A percentile compares a stretch with the other conserved stretches of the same genome.
These are phyloP conservation scores for Tulasnella sp. DNA, from an alignment of 768 basidiomycete genomes.

Conservation along the genomic window DNA sequence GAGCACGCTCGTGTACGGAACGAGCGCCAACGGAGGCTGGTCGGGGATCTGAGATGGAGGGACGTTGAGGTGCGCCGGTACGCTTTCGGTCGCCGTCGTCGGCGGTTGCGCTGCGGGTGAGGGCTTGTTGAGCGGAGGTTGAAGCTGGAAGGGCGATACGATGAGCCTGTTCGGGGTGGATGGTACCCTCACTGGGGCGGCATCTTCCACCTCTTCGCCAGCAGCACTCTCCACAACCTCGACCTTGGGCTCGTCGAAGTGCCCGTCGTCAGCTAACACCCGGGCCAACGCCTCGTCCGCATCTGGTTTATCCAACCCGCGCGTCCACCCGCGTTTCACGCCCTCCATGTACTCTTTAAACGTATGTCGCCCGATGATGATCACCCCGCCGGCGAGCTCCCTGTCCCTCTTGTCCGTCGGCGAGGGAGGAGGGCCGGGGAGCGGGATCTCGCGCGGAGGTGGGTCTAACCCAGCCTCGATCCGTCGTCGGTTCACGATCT, in stretches of 20 bases:
- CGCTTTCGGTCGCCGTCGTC: constrained; percentile 16
- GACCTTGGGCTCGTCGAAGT: constrained; percentile 56
- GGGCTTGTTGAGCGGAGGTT: constrained; percentile 14
- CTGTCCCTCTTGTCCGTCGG: constrained; percentile 41
- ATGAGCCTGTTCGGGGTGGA: neutral
- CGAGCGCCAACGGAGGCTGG: constrained; percentile 68
- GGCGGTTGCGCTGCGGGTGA: too few species aligned
- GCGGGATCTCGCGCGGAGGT: constrained; percentile 30
- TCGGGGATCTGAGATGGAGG: constrained; percentile 51
- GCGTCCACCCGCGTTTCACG: constrained; percentile 72
- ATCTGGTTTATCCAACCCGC: constrained; percentile 54
- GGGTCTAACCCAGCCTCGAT: constrained; percentile 51
- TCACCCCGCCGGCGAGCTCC: constrained; percentile 69
- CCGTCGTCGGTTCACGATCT: constrained; percentile 60
- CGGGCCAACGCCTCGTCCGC: constrained; percentile 58
- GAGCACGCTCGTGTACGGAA: constrained; percentile 62
- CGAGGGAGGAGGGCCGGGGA: constrained; percentile 35
- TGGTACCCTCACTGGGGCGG: neutral
- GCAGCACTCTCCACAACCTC: constrained; percentile 23
- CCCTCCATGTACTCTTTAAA: constrained; percentile 95
- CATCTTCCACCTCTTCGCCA: neutral
- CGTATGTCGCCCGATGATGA: constrained; percentile 79
- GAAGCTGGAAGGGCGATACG: constrained; percentile 20
- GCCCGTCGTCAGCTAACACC: constrained; percentile 56
- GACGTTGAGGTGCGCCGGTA: constrained; percentile 29